Evolutionary conservation across 371 early-diverging fungal genomes (phyloP).

Genomic region (Mucor lusitanicus): DNA sequence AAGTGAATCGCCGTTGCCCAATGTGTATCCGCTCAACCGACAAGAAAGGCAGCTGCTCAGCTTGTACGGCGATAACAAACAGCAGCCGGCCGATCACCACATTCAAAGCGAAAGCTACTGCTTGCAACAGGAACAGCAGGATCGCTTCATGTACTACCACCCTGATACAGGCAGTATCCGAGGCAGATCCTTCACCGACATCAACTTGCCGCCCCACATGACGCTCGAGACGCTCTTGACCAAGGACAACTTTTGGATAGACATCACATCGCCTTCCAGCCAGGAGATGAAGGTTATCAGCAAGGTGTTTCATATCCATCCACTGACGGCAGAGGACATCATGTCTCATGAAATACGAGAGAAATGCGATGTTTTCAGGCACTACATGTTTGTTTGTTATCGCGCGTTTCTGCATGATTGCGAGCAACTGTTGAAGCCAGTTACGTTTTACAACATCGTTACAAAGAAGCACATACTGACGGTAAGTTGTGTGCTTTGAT

Average conservation of each 20-base stretch:
- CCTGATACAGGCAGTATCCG: slow-evolving; percentile 37
- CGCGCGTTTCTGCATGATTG: slow-evolving; percentile 70
- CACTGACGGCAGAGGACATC: slow-evolving; percentile 91
- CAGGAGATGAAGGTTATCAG: slow-evolving; percentile 77
- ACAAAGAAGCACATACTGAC: slow-evolving; percentile 55
- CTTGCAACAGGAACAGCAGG: background rate
- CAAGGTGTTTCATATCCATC: slow-evolving; percentile 69
- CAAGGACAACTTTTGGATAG: slow-evolving; percentile 84
- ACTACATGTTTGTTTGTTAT: slow-evolving; percentile 89
- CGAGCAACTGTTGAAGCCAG: slow-evolving; percentile 63
- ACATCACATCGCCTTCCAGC: slow-evolving; percentile 78
- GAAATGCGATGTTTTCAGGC: slow-evolving; percentile 87
- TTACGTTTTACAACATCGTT: slow-evolving; percentile 84
- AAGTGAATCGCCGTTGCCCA: slow-evolving; percentile 1
- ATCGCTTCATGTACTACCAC: slow-evolving; percentile 39
- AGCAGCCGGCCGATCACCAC: background rate
- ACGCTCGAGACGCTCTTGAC: slow-evolving; percentile 49
- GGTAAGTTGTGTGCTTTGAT: slow-evolving; percentile 40
- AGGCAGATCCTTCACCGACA: slow-evolving; percentile 21
- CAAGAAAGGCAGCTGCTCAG: slow-evolving; percentile 24
- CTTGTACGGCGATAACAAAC: slow-evolving; percentile 37
- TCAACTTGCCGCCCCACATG: slow-evolving; percentile 17
- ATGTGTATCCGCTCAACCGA: background rate
- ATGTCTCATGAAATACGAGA: slow-evolving; percentile 85
- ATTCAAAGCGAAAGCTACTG: background rate